A percentile compares a stretch with the other conserved stretches of the same genome.
These are phyloP conservation scores for Alternaria solani DNA, from an alignment of 2,329 filamentous ascomycete genomes.

Conservation along the genomic window DNA sequence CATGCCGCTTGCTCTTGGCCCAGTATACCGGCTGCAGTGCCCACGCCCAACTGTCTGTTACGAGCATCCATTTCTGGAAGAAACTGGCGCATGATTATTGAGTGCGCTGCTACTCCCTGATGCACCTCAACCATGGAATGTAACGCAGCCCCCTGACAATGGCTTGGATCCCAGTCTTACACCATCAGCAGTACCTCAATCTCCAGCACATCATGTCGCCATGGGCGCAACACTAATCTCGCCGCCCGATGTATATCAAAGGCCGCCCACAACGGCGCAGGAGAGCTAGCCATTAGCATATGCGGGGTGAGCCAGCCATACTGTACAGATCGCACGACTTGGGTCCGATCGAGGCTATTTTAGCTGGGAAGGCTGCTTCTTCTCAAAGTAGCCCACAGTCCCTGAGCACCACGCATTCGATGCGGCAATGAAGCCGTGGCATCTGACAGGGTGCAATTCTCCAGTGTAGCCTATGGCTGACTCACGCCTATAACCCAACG, in stretches of 20 bases:
- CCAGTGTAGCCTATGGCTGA: constrained; percentile 1
- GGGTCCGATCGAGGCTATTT: constrained; percentile 18
- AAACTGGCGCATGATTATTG: constrained; percentile 36
- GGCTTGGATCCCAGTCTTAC: constrained; percentile 9
- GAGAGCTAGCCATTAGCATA: constrained; percentile 12
- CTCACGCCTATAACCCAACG: background rate
- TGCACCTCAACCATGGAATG: constrained; percentile 30
- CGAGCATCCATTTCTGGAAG: no score
- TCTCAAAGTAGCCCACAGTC: background rate
- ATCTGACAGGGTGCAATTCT: constrained; percentile 5
- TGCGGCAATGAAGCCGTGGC: constrained; percentile 8
- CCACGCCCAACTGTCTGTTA: no score
- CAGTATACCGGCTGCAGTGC: constrained; percentile 27
- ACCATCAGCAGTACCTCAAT: constrained; percentile 9
- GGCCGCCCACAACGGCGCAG: constrained; percentile 3
- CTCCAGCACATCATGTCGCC: background rate
- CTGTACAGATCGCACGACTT: constrained; percentile 11
- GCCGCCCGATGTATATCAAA: constrained; percentile 18
- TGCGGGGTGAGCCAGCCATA: constrained; percentile 25
- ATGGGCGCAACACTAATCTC: constrained; percentile 15
- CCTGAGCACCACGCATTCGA: background rate
- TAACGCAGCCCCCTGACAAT: constrained; percentile 32
- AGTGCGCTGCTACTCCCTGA: constrained; percentile 34
- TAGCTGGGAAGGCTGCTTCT: constrained; percentile 21
- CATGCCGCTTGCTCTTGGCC: constrained; percentile 11